Evolutionary conservation across 2,329 filamentous ascomycete genomes (phyloP), one percentile per base, ranked within the genome.

Genomic region (Cladosporium sp.): DNA sequence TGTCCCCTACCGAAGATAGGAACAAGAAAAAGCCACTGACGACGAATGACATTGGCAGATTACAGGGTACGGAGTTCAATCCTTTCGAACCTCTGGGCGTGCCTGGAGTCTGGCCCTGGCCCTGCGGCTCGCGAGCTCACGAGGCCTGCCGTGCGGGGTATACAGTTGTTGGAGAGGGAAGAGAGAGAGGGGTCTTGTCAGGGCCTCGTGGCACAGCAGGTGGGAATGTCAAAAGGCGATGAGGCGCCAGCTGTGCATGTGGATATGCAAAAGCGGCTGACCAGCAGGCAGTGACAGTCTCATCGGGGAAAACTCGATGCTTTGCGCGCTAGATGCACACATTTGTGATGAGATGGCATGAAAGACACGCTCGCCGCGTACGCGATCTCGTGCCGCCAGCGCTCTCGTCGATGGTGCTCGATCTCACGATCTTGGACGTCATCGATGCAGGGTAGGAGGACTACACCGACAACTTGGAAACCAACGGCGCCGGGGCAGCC

Each of bases 401-500:
- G 11, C 24, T n/a, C 32, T 21, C 55, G 55, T 58, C 55, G 55
- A 58, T 58, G 32, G 32, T 3, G 6, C 10, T 58, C 32, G 24
- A 21, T 58, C 41, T 18, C 30, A 58, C 55, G 55, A 58, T 58
- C 55, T 24, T 58, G 12, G 32, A 58, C 55, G 55, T 58, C 55
- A 58, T 58, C 32, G 21, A 36, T 38, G 18, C 32, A 24, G 24
- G 55, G 30, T 41, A 18, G n/a, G 34, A 47, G 55, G 34, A 5
- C 55, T 28, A 26, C 30, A 58, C 55, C 55, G 55, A 58, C 32
- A 28, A 34, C 34, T 24, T 58, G 55, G 55, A 58, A 58, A 55
- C 28, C n/a, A 58, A 58, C 55, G 55, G 55, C 34, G 55, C 21
- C 55, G 55, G 55, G 34, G 21, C 55, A 58, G 55, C 55, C 55